A percentile compares a stretch with the other conserved stretches of the same genome.
Conservation (phyloP, 2,329 filamentous ascomycete species). For the Fusarium multiceps region DNA sequence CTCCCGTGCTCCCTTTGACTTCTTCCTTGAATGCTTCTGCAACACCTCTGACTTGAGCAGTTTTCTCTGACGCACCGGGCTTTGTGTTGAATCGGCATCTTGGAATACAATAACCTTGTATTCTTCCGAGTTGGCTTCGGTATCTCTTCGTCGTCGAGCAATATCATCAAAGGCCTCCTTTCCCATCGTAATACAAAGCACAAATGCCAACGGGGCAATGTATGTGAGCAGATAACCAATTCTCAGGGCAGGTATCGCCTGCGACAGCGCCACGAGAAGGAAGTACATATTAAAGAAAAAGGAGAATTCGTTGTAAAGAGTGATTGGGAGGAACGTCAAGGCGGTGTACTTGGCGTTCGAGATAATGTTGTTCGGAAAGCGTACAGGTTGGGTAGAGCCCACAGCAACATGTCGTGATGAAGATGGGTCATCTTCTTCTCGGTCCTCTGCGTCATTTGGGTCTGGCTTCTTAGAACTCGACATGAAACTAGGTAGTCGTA, state of each 20-base stretch:
- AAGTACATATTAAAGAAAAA: constrained; percentile 99
- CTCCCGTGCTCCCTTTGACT: constrained; percentile 47
- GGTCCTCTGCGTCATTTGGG: constrained; percentile 59
- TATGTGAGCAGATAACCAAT: constrained; percentile 97
- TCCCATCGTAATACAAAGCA: constrained; percentile 89
- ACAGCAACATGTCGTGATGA: constrained; percentile 81
- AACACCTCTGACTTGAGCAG: constrained; percentile 58
- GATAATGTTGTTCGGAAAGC: constrained; percentile 89
- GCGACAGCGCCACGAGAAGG: constrained; percentile 91
- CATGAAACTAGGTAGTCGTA: constrained; percentile 77
- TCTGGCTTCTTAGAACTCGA: constrained; percentile 54
- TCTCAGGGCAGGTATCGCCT: constrained; percentile 86
- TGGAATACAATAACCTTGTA: constrained; percentile 83
- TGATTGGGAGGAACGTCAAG: constrained; percentile 92
- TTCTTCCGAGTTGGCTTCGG: constrained; percentile 92
- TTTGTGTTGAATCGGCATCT: constrained; percentile 58
- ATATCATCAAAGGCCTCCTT: constrained; percentile 98
- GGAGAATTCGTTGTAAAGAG: constrained; percentile 97
- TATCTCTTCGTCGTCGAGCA: constrained; percentile 83
- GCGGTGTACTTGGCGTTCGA: constrained; percentile 99
- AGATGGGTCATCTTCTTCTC: constrained; percentile 70
- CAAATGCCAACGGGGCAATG: constrained; percentile 90
- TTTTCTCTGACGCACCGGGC: constrained; percentile 53
- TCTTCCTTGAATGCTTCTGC: constrained; percentile 48
- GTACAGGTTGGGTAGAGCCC: constrained; percentile 76